A percentile compares a stretch with the other conserved stretches of the same genome.
Evolutionary conservation across 2,329 filamentous ascomycete genomes (phyloP).

Genomic region (Curvularia eragrostidis): DNA sequence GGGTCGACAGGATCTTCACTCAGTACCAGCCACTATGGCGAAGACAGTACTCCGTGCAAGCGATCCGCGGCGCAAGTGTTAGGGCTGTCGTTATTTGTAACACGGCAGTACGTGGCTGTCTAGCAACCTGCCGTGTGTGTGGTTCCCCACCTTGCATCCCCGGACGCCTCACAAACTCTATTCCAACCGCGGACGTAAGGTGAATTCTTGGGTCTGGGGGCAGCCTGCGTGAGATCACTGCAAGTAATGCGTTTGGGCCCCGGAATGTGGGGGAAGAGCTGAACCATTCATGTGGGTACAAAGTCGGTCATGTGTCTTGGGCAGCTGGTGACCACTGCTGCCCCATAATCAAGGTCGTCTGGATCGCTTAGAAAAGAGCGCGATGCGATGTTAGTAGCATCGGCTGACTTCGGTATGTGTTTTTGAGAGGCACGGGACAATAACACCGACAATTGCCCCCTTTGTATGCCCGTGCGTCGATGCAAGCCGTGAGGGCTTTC

Average conservation of each 20-base stretch:
- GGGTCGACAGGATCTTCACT: background rate
- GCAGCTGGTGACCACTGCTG: slow-evolving; percentile 3
- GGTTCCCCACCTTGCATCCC: slow-evolving; percentile 7
- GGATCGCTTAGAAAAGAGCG: background rate
- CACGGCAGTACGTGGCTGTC: background rate
- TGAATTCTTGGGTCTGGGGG: background rate
- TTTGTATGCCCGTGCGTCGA: slow-evolving; percentile 4
- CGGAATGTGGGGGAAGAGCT: slow-evolving; percentile 14
- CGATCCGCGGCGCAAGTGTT: background rate
- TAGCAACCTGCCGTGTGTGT: slow-evolving; percentile 7
- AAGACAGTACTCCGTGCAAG: background rate
- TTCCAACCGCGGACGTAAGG: background rate
- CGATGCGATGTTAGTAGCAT: background rate
- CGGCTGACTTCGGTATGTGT: background rate
- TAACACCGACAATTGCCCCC: slow-evolving; percentile 3
- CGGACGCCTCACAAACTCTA: slow-evolving; percentile 12
- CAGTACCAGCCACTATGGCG: background rate
- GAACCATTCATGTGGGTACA: slow-evolving; percentile 12
- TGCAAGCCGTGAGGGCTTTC: background rate
- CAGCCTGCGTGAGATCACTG: slow-evolving; percentile 5
- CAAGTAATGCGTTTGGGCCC: slow-evolving; percentile 7
- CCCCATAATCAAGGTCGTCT: background rate
- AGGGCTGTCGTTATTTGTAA: background rate
- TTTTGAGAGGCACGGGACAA: slow-evolving; percentile 2
- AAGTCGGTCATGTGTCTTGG: slow-evolving; percentile 10